Base-by-base conservation (phyloP, 2,329 filamentous ascomycete genomes). In the Ascomycota sp. region DNA sequence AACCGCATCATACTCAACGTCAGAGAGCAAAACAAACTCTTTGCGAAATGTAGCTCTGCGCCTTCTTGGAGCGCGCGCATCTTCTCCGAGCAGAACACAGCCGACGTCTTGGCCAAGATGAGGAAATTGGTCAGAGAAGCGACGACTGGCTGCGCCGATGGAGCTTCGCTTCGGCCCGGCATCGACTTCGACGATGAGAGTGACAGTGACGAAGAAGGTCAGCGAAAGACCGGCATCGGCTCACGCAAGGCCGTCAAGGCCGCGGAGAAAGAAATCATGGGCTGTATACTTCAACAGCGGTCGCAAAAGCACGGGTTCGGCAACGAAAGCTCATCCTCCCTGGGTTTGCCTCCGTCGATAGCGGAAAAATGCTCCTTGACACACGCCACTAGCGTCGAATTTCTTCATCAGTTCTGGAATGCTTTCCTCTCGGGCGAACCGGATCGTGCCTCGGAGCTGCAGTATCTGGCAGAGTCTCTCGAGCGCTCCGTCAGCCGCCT, bases 391-490 rank as follows among this genome's bases (percentile, higher is more conserved):
- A 91, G 82, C 0, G 76, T 80, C 23, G 89, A 98, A 46, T 98
- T 95, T 44, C 59, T 98, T n/a, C 80, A 86, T 42, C 91, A 95
- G 50, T 98, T 98, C 57, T 98, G 86, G 86, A 67, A 70, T 22
- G 73, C 85, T 0, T 98, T 92, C 45, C 63, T 92, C 19, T 94
- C 85, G 0, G 86, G 85, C 10, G 81, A 94, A 45, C 57, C 79
- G 1, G 75, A 81, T 35, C 74, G 81, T 22, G 80, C 81, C 1
- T 63, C 64, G 25, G 86, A 98, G 52, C 63, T 94, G 10, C 71
- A 74, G 6, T 82, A 79, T 36, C 64, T 94, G 28, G 73, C 78
- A 7, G 80, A 92, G 47, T 86, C 83, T 8, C 62, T 98, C 10
- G 68, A 70, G 35, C 70, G 76, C 34, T 86, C 82, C 0, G 61